These are phyloP conservation scores for Neurospora sp. DNA, from an alignment of 495 filamentous ascomycete genomes.

Conservation along the genomic window DNA sequence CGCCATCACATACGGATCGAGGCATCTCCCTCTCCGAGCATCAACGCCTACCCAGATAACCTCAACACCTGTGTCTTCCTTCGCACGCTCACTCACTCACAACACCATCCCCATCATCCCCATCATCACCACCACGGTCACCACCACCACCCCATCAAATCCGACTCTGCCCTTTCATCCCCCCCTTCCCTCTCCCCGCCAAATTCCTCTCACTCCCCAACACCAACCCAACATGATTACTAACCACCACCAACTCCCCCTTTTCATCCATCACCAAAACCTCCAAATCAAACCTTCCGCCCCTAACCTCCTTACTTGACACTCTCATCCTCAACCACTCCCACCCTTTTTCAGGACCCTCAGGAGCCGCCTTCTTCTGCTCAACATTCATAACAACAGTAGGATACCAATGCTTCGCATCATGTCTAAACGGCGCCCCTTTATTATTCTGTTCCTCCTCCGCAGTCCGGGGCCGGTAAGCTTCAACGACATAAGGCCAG, in stretches of 20 bases:
- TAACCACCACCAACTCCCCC: slow-evolving; percentile 50
- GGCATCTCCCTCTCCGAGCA: neutral
- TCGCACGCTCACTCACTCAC: neutral
- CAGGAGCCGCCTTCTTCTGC: slow-evolving; percentile 53
- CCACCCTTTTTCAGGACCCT: slow-evolving; percentile 38
- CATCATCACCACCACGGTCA: neutral
- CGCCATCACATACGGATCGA: neutral
- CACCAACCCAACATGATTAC: slow-evolving; percentile 52
- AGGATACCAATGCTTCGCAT: slow-evolving; percentile 56
- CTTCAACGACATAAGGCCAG: slow-evolving; percentile 25
- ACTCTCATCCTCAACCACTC: slow-evolving; percentile 57
- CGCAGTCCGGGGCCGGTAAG: slow-evolving; percentile 11
- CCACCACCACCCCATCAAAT: neutral
- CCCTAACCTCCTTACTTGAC: slow-evolving; percentile 43
- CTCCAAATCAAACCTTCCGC: slow-evolving; percentile 56
- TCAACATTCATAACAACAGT: slow-evolving; percentile 63
- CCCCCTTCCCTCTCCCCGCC: slow-evolving; percentile 5
- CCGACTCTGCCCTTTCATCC: neutral
- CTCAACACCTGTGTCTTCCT: neutral
- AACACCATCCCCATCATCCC: neutral
- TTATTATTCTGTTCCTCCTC: neutral
- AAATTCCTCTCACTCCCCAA: slow-evolving; percentile 29
- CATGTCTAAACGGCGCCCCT: slow-evolving; percentile 2
- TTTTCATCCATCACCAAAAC: slow-evolving; percentile 48
- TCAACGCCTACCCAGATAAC: neutral